phyloP scores from a whole-genome alignment of 2,329 filamentous ascomycete species.

The Cladophialophora carrionii region DNA sequence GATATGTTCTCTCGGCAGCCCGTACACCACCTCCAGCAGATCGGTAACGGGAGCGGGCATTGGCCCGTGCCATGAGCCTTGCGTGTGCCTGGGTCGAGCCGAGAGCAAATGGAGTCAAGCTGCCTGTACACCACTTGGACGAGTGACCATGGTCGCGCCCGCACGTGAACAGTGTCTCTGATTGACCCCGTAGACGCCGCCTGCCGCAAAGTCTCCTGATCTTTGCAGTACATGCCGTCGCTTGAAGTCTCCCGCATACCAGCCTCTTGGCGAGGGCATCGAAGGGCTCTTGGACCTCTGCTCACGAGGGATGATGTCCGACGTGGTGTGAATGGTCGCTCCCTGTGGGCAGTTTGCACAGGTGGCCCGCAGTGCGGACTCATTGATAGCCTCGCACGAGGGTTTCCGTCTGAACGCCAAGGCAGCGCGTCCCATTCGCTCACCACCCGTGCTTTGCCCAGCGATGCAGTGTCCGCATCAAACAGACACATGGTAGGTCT shows the following conservation, averaged over 20 bases:
- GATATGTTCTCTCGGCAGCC: not conserved
- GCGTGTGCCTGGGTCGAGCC: slow-evolving; percentile 9
- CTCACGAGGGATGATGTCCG: not conserved
- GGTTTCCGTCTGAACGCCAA: not conserved
- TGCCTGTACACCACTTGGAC: not conserved
- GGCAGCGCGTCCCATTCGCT: not conserved
- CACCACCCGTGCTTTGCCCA: not conserved
- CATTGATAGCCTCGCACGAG: not conserved
- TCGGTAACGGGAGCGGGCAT: not conserved
- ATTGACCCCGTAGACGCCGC: slow-evolving; percentile 19
- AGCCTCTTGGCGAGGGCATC: not conserved
- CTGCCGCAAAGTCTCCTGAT: not conserved
- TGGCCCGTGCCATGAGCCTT: slow-evolving; percentile 11
- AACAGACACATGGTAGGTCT: not conserved
- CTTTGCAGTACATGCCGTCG: not conserved
- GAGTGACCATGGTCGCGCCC: slow-evolving; percentile 4
- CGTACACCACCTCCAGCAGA: slow-evolving; percentile 1
- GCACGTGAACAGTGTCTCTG: slow-evolving; percentile 2
- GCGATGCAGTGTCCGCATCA: not conserved
- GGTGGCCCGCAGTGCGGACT: not conserved
- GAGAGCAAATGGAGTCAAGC: not conserved
- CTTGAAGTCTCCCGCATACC: not conserved
- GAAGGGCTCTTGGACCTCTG: not conserved
- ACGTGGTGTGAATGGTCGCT: not conserved
- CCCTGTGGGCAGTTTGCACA: not conserved